Evolutionary conservation across 495 filamentous ascomycete species (phyloP), one percentile per base, ranked within the genome.

Genomic region (Penicillium parvum): DNA sequence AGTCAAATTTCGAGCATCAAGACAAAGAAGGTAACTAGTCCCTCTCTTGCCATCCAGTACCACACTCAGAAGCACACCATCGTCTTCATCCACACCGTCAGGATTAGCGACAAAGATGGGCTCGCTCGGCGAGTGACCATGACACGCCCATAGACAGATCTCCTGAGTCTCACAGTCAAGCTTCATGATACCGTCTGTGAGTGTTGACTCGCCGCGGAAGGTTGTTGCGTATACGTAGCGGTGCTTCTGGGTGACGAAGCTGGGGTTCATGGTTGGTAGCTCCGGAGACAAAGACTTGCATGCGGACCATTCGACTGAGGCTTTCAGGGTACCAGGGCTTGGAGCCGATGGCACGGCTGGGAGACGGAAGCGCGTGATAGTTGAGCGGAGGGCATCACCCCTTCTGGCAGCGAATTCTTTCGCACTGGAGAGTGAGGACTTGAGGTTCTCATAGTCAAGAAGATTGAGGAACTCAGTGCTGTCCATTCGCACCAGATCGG

Each of bases 61-160:
- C 0, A 89, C 78, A 48, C 72, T 85, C 28, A 92, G 58, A 34
- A 90, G 57, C 1, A 88, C 76, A 0, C 87, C 86, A 25, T 85
- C 82, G 53, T 92, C 87, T 15, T 69, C 75, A 5, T 51, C 50
- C 0, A 45, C 58, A 4, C 56, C 60, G 0, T 63, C 46, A 0
- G 59, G 60, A 19, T 80, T 63, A 0, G 78, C 68, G 0, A 90
- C 68, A 46, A 91, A 90, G 32, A 90, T 82, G 0, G 85, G 71
- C 52, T 91, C 86, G 3, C 85, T 81, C 0, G 86, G 83, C 0
- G 76, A 84, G 36, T 89, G 84, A 0, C 75, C 83, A 34, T 75
- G 68, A 8, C 57, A 63, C 2, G 66, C 60, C 86, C 81, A 88
- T n/a, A 63, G 59, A 2, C 60, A 29, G 1, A 63, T 50, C 32